Conservation (phyloP, 805 yeast species). For the Scheffersomyces ergatensis region DNA sequence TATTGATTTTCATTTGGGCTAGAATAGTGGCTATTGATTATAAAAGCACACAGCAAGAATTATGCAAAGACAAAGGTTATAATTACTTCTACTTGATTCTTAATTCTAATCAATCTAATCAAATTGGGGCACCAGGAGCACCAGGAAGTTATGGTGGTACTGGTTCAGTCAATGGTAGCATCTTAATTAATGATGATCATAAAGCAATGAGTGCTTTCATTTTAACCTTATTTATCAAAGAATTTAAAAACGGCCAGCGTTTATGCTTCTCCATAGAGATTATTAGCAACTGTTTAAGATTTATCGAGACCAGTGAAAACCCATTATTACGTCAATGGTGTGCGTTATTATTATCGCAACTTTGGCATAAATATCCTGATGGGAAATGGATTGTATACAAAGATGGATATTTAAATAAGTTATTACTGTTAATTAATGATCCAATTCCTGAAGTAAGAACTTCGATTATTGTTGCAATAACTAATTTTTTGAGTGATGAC, state of each 20-base stretch:
- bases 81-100: constrained; percentile 82
- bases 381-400: constrained; percentile 70
- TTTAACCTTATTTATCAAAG: constrained; percentile 77
- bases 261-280: constrained; percentile 75
- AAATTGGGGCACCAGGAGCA: constrained; percentile 28
- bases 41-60: constrained; percentile 84
- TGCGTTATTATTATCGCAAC: constrained; percentile 69
- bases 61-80: constrained; percentile 87
- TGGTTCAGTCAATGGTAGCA: constrained; percentile 17
- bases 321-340: constrained; percentile 95
- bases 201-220: constrained; percentile 96
- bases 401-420: constrained; percentile 56
- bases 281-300: constrained; percentile 61
- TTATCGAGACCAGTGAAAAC: constrained; percentile 70
- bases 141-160: constrained; percentile 21
- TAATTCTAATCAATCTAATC: constrained; percentile 37
- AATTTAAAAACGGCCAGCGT: constrained; percentile 75
- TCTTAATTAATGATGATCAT: constrained; percentile 70
- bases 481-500: constrained; percentile 61
- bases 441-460: constrained; percentile 96
- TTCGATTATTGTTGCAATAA: constrained; percentile 71
- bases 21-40: constrained; percentile 95
- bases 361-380: constrained; percentile 70
- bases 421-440: constrained; percentile 65
- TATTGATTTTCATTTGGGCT: constrained; percentile 95